These are phyloP conservation scores for Sphaerosporella brunnea DNA, from an alignment of 495 filamentous ascomycete genomes.

Conservation along the genomic window DNA sequence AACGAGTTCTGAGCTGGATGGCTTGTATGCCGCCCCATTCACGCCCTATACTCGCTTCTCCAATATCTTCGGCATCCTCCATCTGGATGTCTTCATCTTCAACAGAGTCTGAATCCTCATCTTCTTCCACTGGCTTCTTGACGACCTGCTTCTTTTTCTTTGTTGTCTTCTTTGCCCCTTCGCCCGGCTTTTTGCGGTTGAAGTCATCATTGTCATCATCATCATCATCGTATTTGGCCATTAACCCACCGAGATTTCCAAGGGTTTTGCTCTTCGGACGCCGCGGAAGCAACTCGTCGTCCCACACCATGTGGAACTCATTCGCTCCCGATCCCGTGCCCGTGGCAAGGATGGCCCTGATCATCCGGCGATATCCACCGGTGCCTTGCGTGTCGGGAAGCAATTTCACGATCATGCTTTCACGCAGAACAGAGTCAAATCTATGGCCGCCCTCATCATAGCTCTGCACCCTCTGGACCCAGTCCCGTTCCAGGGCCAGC, in stretches of 20 bases:
- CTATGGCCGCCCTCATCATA: conserved; percentile 28
- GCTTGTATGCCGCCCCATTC: conserved; percentile 30
- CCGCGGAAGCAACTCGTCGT: conserved; percentile 45
- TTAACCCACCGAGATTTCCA: conserved; percentile 28
- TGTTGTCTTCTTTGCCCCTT: background rate
- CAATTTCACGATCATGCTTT: conserved; percentile 38
- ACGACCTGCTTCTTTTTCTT: background rate
- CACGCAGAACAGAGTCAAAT: conserved; percentile 24
- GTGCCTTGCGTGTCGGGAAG: conserved; percentile 28
- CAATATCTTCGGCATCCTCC: conserved; percentile 17
- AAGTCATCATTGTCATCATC: conserved; percentile 31
- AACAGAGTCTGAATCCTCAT: conserved; percentile 19
- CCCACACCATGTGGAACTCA: conserved; percentile 45
- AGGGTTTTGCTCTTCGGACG: conserved; percentile 36
- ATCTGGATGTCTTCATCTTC: conserved; percentile 30
- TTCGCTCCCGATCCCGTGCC: conserved; percentile 31
- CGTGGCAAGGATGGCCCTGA: conserved; percentile 49
- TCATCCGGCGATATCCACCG: conserved; percentile 35
- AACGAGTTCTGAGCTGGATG: conserved; percentile 28
- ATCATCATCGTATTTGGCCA: conserved; percentile 30
- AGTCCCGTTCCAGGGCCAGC: conserved; percentile 58
- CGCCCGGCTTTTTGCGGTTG: conserved; percentile 13
- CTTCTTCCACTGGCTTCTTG: conserved; percentile 7
- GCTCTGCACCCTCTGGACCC: conserved; percentile 39
- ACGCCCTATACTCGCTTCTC: conserved; percentile 10